Conservation (phyloP, 225 moss, liverwort and hornwort species). For the Pleurozium schreberi region DNA sequence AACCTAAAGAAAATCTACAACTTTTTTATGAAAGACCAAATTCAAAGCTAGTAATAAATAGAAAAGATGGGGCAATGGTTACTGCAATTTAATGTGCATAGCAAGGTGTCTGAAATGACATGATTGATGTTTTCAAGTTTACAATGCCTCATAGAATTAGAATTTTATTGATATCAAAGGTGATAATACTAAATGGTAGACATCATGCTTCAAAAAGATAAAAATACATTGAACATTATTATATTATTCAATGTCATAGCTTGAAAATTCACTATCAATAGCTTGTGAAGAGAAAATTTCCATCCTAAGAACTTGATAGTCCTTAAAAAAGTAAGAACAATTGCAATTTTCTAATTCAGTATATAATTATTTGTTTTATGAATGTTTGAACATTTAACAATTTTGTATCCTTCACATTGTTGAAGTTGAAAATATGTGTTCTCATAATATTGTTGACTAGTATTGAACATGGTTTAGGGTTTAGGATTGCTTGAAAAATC, state of each 20-base stretch:
- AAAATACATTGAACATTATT: neutral
- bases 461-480: neutral
- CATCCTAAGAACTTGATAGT: rapidly evolving
- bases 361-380: too few relatives aligned
- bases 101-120: neutral
- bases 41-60: neutral
- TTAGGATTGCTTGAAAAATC: neutral
- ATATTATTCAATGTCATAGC: neutral
- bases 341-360: neutral
- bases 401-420: neutral
- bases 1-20: neutral
- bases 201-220: neutral
- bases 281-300: too few relatives aligned
- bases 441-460: too few relatives aligned
- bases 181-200: neutral
- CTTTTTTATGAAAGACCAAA: neutral
- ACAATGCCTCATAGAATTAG: neutral
- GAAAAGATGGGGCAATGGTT: rapidly evolving
- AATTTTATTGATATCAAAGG: neutral
- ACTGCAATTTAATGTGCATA: neutral
- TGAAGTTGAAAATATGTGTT: neutral
- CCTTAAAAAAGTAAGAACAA: rapidly evolving
- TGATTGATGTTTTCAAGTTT: neutral
- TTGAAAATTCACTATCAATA: neutral
- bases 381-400: neutral